These are phyloP conservation scores for Sclerotiophoma versabilis DNA, from an alignment of 2,329 filamentous ascomycete species.

Conservation along the genomic window DNA sequence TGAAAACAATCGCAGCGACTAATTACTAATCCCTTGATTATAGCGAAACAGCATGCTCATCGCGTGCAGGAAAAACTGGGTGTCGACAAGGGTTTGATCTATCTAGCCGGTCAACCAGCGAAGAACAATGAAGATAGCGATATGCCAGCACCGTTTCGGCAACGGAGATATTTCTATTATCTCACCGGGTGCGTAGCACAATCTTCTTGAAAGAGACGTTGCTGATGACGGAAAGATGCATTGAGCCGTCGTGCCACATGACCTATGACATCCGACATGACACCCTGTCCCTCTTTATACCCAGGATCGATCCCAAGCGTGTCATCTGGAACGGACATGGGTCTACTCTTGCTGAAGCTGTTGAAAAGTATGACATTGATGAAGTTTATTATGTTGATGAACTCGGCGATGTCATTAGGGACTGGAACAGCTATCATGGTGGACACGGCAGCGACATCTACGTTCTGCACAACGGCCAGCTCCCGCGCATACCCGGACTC, in stretches of 20 bases:
- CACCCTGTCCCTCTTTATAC: conserved; percentile 75
- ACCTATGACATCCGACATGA: conserved; percentile 67
- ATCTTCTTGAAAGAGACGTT: neutral
- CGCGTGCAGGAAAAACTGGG: conserved; percentile 47
- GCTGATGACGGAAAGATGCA: conserved; percentile 38
- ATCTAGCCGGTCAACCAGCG: conserved; percentile 61
- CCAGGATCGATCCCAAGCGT: conserved; percentile 67
- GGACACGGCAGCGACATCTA: conserved; percentile 37
- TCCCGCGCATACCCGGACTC: conserved; percentile 20
- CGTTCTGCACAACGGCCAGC: conserved; percentile 43
- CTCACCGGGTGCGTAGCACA: conserved; percentile 55
- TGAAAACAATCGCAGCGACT: neutral
- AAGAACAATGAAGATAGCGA: conserved; percentile 65
- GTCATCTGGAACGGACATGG: conserved; percentile 70
- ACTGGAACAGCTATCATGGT: conserved; percentile 37
- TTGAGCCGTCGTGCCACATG: conserved; percentile 62
- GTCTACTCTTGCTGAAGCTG: conserved; percentile 67
- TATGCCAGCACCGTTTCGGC: conserved; percentile 63
- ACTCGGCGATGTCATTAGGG: conserved; percentile 37
- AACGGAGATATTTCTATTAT: conserved; percentile 69
- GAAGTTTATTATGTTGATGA: conserved; percentile 65
- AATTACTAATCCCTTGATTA: neutral
- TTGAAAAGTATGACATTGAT: conserved; percentile 71
- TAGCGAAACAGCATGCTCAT: conserved; percentile 52
- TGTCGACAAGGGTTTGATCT: conserved; percentile 58